These are phyloP conservation scores for Liriodendron chinense DNA, from an alignment of 164 flowering plant species.

Conservation along the genomic window DNA sequence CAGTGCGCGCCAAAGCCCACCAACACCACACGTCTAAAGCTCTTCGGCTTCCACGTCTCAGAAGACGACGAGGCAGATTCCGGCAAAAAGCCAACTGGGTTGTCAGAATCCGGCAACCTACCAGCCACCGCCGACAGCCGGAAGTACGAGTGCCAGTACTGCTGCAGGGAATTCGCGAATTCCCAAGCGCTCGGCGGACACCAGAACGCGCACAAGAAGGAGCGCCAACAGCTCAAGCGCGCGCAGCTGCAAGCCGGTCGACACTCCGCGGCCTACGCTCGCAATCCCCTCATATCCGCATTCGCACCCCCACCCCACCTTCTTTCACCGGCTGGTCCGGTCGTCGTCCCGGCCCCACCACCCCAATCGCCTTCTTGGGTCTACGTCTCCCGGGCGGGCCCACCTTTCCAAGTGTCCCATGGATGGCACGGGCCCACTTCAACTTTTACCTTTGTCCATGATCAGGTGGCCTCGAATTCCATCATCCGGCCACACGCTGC, in stretches of 20 bases:
- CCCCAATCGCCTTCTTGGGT: slow-evolving; percentile 43
- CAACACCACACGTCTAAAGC: slow-evolving; percentile 41
- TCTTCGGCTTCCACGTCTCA: slow-evolving; percentile 78
- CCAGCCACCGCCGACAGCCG: slow-evolving; percentile 44
- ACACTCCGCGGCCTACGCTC: slow-evolving; percentile 48
- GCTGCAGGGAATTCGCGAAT: slow-evolving; percentile 86
- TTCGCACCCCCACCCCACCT: slow-evolving; percentile 66
- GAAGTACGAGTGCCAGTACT: slow-evolving; percentile 94
- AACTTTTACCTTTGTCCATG: not conserved
- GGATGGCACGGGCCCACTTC: slow-evolving; percentile 31
- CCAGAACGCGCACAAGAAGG: slow-evolving; percentile 97
- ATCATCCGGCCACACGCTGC: slow-evolving; percentile 9
- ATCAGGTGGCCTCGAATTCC: not conserved
- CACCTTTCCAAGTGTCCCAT: slow-evolving; percentile 55
- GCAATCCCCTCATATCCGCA: slow-evolving; percentile 61
- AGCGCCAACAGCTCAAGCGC: slow-evolving; percentile 82
- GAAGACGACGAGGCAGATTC: slow-evolving; percentile 49
- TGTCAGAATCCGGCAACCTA: slow-evolving; percentile 34
- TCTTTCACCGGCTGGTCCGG: slow-evolving; percentile 29
- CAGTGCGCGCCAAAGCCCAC: slow-evolving; percentile 29
- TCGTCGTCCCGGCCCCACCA: slow-evolving; percentile 27
- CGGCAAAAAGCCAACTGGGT: slow-evolving; percentile 27
- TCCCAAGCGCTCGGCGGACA: slow-evolving; percentile 99
- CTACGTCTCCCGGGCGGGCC: slow-evolving; percentile 41
- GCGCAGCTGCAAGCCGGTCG: slow-evolving; percentile 71